phyloP scores from a whole-genome alignment of 1,139 yeast genomes.

The Candida anutae region DNA sequence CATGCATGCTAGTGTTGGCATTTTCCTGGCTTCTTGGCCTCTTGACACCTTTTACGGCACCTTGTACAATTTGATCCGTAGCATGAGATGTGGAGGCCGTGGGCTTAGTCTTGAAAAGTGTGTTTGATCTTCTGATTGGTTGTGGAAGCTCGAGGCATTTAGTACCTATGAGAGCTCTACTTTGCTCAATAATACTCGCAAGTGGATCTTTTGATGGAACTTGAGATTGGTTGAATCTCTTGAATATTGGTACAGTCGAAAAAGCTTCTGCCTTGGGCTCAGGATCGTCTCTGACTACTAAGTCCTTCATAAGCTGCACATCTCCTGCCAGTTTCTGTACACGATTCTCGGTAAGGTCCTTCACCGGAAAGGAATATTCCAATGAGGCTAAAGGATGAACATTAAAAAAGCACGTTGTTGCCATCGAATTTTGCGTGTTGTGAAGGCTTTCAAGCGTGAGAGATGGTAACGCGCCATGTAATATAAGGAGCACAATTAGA shows the following conservation, averaged over 20 bases:
- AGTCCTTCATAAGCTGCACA: conserved; percentile 15
- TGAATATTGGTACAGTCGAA: conserved; percentile 8
- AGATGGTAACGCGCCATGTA: too few species aligned
- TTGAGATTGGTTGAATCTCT: conserved; percentile 4
- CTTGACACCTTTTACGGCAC: conserved; percentile 4
- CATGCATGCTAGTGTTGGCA: not conserved
- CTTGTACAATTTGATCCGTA: too few species aligned
- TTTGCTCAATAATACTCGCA: conserved; percentile 17
- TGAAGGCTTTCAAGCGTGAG: too few species aligned
- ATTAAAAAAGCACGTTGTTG: too few species aligned
- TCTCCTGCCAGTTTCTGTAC: conserved; percentile 10
- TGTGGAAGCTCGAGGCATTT: conserved; percentile 16
- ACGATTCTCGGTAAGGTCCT: too few species aligned
- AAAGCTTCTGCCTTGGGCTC: conserved; percentile 8
- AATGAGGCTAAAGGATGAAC: too few species aligned
- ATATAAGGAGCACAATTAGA: too few species aligned
- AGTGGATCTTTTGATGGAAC: conserved; percentile 15
- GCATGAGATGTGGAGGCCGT: too few species aligned
- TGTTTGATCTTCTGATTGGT: too few species aligned
- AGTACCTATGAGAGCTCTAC: conserved; percentile 11
- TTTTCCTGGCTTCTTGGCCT: conserved; percentile 3
- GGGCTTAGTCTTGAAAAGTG: too few species aligned
- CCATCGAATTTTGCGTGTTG: too few species aligned
- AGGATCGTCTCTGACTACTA: conserved; percentile 16
- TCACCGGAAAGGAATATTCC: too few species aligned